A percentile compares a stretch with the other conserved stretches of the same genome.
These are phyloP conservation scores for Tylopilus vinaceipallidus DNA, from an alignment of 768 basidiomycete species.

Conservation along the genomic window DNA sequence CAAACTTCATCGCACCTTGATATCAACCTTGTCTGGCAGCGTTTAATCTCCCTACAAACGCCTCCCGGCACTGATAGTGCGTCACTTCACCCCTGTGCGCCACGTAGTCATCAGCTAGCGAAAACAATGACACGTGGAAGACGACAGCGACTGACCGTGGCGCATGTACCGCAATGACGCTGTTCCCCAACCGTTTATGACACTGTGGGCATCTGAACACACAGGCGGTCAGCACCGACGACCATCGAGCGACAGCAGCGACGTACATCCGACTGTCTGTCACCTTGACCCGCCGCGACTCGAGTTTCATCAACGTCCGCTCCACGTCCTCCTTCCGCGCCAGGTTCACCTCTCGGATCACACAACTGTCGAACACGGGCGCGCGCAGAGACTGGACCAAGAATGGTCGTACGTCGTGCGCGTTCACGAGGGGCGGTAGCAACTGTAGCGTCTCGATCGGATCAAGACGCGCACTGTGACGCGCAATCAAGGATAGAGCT, in stretches of 20 bases:
- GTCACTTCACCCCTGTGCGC: slow-evolving; percentile 89
- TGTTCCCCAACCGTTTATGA: slow-evolving; percentile 89
- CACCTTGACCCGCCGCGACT: slow-evolving; percentile 82
- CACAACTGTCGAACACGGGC: slow-evolving; percentile 65
- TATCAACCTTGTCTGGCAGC: slow-evolving; percentile 29
- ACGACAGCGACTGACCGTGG: slow-evolving; percentile 58
- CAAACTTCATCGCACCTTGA: no score
- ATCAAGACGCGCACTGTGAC: slow-evolving; percentile 81
- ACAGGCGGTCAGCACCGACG: not conserved
- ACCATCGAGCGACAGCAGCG: not conserved
- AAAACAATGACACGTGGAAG: not conserved
- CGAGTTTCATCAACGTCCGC: slow-evolving; percentile 67
- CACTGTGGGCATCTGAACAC: slow-evolving; percentile 85
- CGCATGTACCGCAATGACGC: slow-evolving; percentile 90
- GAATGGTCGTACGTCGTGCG: slow-evolving; percentile 77
- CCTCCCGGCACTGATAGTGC: slow-evolving; percentile 93
- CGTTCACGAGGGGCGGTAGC: slow-evolving; percentile 86
- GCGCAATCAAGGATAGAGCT: slow-evolving; percentile 83
- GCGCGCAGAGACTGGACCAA: slow-evolving; percentile 66
- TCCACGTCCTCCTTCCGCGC: slow-evolving; percentile 79
- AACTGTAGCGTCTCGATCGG: slow-evolving; percentile 79
- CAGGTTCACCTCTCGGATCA: slow-evolving; percentile 68
- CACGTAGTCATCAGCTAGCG: not conserved
- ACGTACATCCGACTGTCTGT: slow-evolving; percentile 91
- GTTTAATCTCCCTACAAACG: slow-evolving; percentile 59